Percentiles rank a stretch among this genome's conserved stretches.
phyloP scores from a whole-genome alignment of 768 basidiomycete genomes.

The Suillus subaureus region DNA sequence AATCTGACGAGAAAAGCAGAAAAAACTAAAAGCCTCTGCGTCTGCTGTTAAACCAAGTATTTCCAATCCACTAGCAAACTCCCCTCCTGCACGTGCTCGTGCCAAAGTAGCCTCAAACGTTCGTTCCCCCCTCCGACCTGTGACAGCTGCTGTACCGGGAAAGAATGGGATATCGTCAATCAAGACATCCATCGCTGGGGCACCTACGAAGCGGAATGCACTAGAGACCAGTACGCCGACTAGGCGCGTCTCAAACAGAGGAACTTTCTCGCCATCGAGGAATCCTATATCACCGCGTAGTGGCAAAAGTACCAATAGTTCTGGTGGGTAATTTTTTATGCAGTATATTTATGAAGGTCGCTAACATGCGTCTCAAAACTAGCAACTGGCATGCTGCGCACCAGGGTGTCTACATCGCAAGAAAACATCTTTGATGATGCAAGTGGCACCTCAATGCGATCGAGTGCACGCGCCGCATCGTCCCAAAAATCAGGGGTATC shows the following conservation, averaged over 20 bases:
- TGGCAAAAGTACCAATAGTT: background rate
- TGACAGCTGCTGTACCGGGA: background rate
- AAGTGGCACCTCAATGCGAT: background rate
- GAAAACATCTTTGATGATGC: constrained; percentile 6
- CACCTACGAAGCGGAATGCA: constrained; percentile 1
- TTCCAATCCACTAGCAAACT: constrained; percentile 16
- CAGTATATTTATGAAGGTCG: background rate
- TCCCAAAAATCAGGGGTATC: background rate
- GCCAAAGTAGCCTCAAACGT: constrained; percentile 9
- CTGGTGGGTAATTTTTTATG: background rate
- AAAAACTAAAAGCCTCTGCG: constrained; percentile 17
- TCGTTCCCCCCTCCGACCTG: constrained; percentile 4
- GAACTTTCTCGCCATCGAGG: constrained; percentile 13
- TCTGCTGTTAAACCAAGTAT: background rate
- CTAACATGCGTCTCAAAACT: background rate
- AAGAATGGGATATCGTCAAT: constrained; percentile 15
- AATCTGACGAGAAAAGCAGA: constrained; percentile 8
- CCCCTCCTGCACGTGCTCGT: constrained; percentile 13
- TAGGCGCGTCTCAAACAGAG: background rate
- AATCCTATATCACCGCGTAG: constrained; percentile 1
- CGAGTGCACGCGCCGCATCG: background rate
- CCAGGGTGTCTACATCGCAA: background rate
- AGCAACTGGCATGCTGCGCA: background rate
- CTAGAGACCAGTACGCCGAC: background rate
- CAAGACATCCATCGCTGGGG: constrained; percentile 11